Evolutionary conservation across 2,329 filamentous ascomycete species (phyloP).

Genomic region (Aureobasidium namibiae): DNA sequence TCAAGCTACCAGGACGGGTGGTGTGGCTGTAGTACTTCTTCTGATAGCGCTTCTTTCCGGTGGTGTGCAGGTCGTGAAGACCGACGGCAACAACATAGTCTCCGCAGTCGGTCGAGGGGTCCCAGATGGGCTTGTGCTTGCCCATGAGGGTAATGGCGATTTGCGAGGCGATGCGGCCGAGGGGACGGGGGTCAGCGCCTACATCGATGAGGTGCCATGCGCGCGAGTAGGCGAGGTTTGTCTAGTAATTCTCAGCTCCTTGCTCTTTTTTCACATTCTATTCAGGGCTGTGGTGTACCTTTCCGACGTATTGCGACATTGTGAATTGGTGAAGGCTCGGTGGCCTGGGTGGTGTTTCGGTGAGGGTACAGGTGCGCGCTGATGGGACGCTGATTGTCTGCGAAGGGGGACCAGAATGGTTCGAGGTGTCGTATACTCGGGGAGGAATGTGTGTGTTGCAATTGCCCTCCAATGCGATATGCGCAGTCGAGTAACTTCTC

Average conservation of each 20-base stretch:
- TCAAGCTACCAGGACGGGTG: slow-evolving; percentile 78
- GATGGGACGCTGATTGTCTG: neutral
- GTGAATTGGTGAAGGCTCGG: slow-evolving; percentile 17
- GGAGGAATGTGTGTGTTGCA: neutral
- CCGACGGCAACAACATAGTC: slow-evolving; percentile 96
- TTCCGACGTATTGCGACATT: slow-evolving; percentile 74
- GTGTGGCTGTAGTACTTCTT: slow-evolving; percentile 96
- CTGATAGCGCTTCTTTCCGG: slow-evolving; percentile 85
- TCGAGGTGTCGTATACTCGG: neutral
- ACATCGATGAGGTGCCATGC: slow-evolving; percentile 89
- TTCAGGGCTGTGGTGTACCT: slow-evolving; percentile 40
- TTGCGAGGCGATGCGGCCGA: slow-evolving; percentile 79
- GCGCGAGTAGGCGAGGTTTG: slow-evolving; percentile 89
- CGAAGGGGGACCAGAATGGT: too few relatives aligned
- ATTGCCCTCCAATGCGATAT: neutral
- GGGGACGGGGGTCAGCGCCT: slow-evolving; percentile 59
- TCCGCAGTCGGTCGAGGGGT: slow-evolving; percentile 95
- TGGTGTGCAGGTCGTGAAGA: slow-evolving; percentile 78
- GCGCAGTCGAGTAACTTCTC: neutral
- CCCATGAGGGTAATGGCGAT: slow-evolving; percentile 90
- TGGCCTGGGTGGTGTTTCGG: neutral
- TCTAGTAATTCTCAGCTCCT: slow-evolving; percentile 45
- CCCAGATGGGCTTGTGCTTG: slow-evolving; percentile 97
- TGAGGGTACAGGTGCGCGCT: neutral
- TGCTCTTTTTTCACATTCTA: neutral